phyloP scores from a whole-genome alignment of 352 stramenopile genomes.

The Ochromonadaceae sp. region DNA sequence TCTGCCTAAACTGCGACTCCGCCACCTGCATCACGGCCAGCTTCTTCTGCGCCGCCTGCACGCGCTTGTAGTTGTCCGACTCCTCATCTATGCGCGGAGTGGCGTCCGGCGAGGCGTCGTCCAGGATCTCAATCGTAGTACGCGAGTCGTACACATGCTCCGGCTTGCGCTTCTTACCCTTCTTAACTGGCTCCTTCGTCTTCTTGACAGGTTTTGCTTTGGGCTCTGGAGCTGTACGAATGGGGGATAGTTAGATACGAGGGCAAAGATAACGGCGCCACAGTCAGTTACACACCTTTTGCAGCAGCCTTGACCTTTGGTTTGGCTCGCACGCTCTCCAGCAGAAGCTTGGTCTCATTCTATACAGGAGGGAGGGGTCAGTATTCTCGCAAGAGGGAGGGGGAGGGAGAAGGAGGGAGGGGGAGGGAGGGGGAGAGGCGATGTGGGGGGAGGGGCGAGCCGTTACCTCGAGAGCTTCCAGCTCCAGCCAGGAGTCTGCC shows the following conservation, averaged over 20 bases:
- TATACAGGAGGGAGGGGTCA: not conserved
- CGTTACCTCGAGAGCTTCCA: not conserved
- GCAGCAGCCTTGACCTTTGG: not conserved
- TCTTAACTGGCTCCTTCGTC: not conserved
- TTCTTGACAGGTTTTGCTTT: not conserved
- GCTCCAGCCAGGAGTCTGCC: not conserved
- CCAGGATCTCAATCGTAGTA: constrained; percentile 27
- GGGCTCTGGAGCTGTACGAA: not conserved
- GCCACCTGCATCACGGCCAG: not conserved
- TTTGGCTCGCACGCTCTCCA: not conserved
- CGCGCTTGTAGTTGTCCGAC: not conserved
- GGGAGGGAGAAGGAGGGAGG: no score
- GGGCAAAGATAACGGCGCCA: not conserved
- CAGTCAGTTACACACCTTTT: not conserved
- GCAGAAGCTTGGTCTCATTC: not conserved
- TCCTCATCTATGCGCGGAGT: constrained; percentile 6
- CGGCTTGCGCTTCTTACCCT: not conserved
- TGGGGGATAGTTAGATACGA: not conserved
- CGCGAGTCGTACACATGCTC: not conserved
- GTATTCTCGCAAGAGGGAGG: no score
- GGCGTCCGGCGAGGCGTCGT: constrained; percentile 21
- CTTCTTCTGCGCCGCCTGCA: not conserved
- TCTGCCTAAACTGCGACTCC: constrained; percentile 17
- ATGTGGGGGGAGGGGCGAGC: no score
- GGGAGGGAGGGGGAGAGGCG: no score